Base-by-base conservation (phyloP, 2,329 filamentous ascomycete genomes). In the Madurella fahalii region DNA sequence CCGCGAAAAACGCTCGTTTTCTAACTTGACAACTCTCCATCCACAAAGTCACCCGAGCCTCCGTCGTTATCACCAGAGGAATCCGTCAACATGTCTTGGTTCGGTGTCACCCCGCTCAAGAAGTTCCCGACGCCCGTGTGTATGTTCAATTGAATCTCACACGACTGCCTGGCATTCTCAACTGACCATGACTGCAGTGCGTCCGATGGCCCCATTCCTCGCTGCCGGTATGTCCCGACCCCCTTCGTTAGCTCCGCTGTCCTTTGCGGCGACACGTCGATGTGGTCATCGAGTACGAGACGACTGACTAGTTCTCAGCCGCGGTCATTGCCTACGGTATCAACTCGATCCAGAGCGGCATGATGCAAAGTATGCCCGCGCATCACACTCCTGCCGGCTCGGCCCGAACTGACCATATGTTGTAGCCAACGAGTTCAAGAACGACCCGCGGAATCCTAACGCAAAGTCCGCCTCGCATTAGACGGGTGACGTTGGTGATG, bases 141-240 rank as follows among this genome's bases (percentile, higher is more conserved):
- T 93, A 83, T 69, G 88, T 85, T 25, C 70, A 73, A 77, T 74
- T 58, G 39, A 40, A 45, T 34, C 53, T 32, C 20, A 3, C n/a
- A 11, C 18, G 17, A 25, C 25, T 2, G 30, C 9, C 9, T 41
- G 47, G n/a, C 18, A 43, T 16, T 34, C 25, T 15, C 31, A 39
- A 31, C 32, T 20, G 48, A 43, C 17, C 16, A 15, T 17, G 48
- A 61, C 62, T 68, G 72, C 71, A 97, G 93, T 90, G 78, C 83
- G 84, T 81, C 91, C 93, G 67, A 86, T 95, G 86, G 85, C 84
- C 74, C 93, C 93, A 66, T 97, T 97, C 84, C 94, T 92, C 81
- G 81, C 82, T 75, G 93, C 93, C 73, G 91, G 93, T 96, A 94
- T 71, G 89, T 80, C 51, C 44, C 51, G 57, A 46, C 37, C 40